Evolutionary conservation across 306 rosid genomes (phyloP).

Genomic region (Crataegus laevigata): DNA sequence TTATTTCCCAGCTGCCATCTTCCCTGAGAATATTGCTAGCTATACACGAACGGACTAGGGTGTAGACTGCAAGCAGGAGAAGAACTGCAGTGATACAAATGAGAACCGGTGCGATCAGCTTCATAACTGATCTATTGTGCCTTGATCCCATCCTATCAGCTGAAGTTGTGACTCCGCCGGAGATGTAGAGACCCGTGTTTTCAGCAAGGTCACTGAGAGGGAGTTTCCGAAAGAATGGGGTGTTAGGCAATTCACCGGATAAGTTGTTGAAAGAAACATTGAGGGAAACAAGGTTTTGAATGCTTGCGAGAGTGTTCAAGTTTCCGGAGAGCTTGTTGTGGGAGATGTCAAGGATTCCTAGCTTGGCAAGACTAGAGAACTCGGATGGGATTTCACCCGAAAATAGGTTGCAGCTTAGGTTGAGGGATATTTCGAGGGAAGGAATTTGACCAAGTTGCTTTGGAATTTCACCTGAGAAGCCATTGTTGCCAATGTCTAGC

Average conservation of each 20-base stretch:
- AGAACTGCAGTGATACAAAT: conserved; percentile 39
- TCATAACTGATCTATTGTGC: conserved; percentile 28
- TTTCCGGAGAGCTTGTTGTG: conserved; percentile 70
- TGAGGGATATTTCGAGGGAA: conserved; percentile 80
- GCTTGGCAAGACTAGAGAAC: conserved; percentile 55
- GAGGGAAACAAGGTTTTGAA: conserved; percentile 65
- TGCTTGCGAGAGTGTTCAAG: conserved; percentile 36
- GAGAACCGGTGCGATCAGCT: conserved; percentile 44
- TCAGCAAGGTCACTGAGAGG: conserved; percentile 54
- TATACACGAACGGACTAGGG: conserved; percentile 32
- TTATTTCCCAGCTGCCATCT: conserved; percentile 61
- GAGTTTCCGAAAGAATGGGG: conserved; percentile 60
- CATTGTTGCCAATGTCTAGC: conserved; percentile 71
- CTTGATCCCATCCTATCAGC: conserved; percentile 19
- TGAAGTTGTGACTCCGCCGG: conserved; percentile 29
- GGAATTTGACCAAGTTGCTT: conserved; percentile 57
- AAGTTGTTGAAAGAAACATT: conserved; percentile 73
- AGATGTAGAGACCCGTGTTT: conserved; percentile 61
- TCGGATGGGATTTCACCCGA: conserved; percentile 73
- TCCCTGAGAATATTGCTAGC: conserved; percentile 29
- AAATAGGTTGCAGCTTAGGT: conserved; percentile 67
- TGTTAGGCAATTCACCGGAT: conserved; percentile 66
- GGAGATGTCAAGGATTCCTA: conserved; percentile 74
- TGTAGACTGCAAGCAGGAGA: conserved; percentile 41
- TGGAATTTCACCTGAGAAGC: conserved; percentile 75